Base-by-base conservation (phyloP, 2,329 filamentous ascomycete species). In the Fusarium drepaniforme region DNA sequence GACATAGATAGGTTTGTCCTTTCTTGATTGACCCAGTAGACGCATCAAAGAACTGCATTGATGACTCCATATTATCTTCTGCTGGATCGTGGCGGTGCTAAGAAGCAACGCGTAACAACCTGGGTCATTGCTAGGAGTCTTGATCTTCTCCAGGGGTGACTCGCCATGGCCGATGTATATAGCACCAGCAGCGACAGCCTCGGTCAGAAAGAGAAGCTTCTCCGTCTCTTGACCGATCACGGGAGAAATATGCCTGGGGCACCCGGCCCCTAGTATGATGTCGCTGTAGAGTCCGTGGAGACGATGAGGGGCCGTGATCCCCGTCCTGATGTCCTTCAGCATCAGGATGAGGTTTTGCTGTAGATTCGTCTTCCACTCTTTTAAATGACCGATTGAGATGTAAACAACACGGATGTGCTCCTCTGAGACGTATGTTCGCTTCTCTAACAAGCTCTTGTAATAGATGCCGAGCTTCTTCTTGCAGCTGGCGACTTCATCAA, bases 91-190 rank as follows among this genome's bases (percentile, higher is more conserved):
- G 0, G 33, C 35, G 1, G 62, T 66, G 23, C 58, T 70, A 33
- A 77, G 72, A 6, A 71, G 28, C 3, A 73, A 64, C 1, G 38
- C 30, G 11, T 57, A 53, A 18, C 13, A 33, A 2, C 28, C 28
- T n/a, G 42, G 44, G 21, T 49, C 49, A 23, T 53, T 40, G 1
- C 15, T 23, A 9, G 49, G 46, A 0, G 59, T 11, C 13, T 5
- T 40, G 13, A 66, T 18, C 9, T 46, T 49, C 0, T 44, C 51
- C 0, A 62, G 38, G 25, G 68, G 60, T 5, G 70, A 40, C 0
- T 65, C 75, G 13, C 77, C 77, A 46, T 71, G 53, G 3, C 73
- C 68, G 5, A 78, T 61, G 23, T 77, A 77, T 7, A 59, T 38
- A 12, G 73, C 71, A 4, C 71, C 73, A 1, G n/a, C 15, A 3